phyloP scores from a whole-genome alignment of 139 green algal genomes.

The Limnomonas spitsbergensis region DNA sequence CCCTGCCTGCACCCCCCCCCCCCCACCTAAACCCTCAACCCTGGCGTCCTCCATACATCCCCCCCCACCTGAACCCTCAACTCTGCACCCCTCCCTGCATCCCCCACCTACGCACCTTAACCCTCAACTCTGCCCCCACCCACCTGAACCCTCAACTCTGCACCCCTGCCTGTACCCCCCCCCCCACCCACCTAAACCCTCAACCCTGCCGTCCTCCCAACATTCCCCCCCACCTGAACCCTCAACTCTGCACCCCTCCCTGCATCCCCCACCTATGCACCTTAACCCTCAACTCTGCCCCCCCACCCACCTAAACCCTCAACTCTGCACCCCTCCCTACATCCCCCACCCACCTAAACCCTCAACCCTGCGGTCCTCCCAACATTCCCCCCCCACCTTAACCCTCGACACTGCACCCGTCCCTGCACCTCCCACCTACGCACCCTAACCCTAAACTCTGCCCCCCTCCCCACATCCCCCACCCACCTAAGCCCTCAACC shows the following conservation, averaged over 20 bases:
- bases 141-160: too few species aligned
- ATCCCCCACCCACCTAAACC: background rate
- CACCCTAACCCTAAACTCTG: background rate
- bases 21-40: too few species aligned
- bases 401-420: background rate
- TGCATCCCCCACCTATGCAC: background rate
- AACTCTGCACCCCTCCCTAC: background rate
- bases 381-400: background rate
- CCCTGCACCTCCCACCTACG: background rate
- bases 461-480: background rate
- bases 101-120: too few species aligned
- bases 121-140: too few species aligned
- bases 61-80: too few species aligned
- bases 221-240: background rate
- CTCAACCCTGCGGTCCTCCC: background rate
- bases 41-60: too few species aligned
- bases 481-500: background rate
- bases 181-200: background rate
- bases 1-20: too few species aligned
- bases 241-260: background rate
- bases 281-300: background rate
- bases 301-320: slow-evolving; percentile 5
- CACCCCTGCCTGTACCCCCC: too few species aligned
- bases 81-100: too few species aligned
- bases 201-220: background rate